These are phyloP conservation scores for Sporothrix variecibatus DNA, from an alignment of 2,329 filamentous ascomycete genomes.

Conservation along the genomic window DNA sequence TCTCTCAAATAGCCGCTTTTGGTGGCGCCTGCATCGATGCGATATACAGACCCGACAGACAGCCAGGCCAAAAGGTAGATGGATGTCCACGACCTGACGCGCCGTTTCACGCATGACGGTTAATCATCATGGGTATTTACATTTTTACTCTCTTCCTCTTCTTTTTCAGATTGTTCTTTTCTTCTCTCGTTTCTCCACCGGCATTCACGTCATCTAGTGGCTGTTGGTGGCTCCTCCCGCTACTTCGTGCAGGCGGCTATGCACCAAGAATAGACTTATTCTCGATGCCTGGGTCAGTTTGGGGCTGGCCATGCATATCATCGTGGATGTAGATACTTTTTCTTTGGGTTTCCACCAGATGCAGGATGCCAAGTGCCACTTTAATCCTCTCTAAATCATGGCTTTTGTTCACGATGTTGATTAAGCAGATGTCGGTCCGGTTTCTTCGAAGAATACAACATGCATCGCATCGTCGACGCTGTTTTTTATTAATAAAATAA, in stretches of 20 bases:
- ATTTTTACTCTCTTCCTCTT: neutral
- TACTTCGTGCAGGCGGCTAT: neutral
- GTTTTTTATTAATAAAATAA: too few relatives aligned
- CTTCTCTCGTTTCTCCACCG: neutral
- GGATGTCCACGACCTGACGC: neutral
- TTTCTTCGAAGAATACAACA: too few relatives aligned
- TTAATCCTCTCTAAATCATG: too few relatives aligned
- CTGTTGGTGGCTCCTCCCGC: conserved; percentile 14
- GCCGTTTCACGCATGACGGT: neutral
- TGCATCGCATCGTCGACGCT: too few relatives aligned
- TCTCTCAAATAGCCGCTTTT: conserved; percentile 1
- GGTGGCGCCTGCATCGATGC: neutral
- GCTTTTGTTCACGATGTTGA: too few relatives aligned
- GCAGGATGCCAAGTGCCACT: too few relatives aligned
- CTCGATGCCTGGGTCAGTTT: neutral
- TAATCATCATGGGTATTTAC: neutral
- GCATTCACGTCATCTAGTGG: neutral
- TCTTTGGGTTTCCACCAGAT: neutral
- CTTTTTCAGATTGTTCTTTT: neutral
- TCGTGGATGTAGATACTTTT: neutral
- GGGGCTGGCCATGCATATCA: conserved; percentile 4
- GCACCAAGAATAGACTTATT: conserved; percentile 4
- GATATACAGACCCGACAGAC: neutral
- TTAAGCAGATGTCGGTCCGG: too few relatives aligned
- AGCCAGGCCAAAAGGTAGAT: neutral